phyloP scores from a whole-genome alignment of 192 early-diverging fungal genomes.

The Podila clonocystis region DNA sequence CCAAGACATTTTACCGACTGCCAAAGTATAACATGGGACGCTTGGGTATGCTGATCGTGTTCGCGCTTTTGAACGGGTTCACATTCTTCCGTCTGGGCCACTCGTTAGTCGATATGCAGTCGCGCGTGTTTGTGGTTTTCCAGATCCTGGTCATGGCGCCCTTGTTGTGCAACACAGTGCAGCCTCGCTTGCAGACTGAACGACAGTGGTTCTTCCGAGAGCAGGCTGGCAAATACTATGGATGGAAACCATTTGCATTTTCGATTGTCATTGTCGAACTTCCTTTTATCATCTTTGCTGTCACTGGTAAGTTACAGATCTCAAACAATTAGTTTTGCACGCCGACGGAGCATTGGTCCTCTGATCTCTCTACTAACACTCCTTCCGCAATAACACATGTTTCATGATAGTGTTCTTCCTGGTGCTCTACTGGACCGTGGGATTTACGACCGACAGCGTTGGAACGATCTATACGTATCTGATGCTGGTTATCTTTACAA shows the following conservation, averaged over 20 bases:
- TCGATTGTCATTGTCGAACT: slow-evolving; percentile 73
- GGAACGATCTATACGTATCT: slow-evolving; percentile 72
- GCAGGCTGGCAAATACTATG: slow-evolving; percentile 71
- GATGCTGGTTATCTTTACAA: slow-evolving; percentile 61
- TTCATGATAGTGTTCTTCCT: slow-evolving; percentile 61
- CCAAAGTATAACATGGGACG: slow-evolving; percentile 80
- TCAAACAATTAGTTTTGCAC: not conserved
- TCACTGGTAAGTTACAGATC: slow-evolving; percentile 41
- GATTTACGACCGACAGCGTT: slow-evolving; percentile 58
- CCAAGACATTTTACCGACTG: slow-evolving; percentile 73
- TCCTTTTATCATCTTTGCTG: slow-evolving; percentile 70
- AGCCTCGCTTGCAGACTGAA: slow-evolving; percentile 71
- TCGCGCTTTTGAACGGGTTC: slow-evolving; percentile 72
- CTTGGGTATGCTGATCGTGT: slow-evolving; percentile 58
- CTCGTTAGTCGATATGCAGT: slow-evolving; percentile 66
- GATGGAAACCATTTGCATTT: slow-evolving; percentile 69
- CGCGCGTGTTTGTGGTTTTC: slow-evolving; percentile 77
- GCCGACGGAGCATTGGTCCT: not conserved
- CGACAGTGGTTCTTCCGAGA: slow-evolving; percentile 75
- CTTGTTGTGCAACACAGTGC: slow-evolving; percentile 72
- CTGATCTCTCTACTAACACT: not conserved
- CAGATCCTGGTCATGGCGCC: slow-evolving; percentile 70
- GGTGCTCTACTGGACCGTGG: slow-evolving; percentile 80
- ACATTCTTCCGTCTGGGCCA: slow-evolving; percentile 72
- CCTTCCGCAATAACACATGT: not conserved